phyloP scores from a whole-genome alignment of 495 filamentous ascomycete species.

The Penicillium egyptiacum region DNA sequence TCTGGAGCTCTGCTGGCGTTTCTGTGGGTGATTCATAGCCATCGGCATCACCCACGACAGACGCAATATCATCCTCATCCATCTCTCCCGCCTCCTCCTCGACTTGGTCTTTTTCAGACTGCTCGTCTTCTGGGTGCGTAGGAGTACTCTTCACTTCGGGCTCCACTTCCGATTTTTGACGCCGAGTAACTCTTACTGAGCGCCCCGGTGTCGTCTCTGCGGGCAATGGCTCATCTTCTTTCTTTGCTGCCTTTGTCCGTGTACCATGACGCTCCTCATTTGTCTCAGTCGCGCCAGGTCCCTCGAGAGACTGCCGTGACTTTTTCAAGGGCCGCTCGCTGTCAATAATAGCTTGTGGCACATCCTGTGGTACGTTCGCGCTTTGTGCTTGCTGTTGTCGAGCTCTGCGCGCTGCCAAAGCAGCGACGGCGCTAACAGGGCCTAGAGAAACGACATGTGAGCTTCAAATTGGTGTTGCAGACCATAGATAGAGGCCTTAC shows the following conservation, averaged over 20 bases:
- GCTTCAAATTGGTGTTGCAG: neutral
- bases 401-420: conserved; percentile 50
- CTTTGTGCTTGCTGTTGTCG: conserved; percentile 41
- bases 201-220: conserved; percentile 11
- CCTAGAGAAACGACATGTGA: conserved; percentile 21
- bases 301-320: conserved; percentile 34
- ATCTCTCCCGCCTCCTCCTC: conserved; percentile 19
- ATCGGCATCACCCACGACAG: conserved; percentile 32
- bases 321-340: conserved; percentile 41
- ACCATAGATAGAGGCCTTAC: conserved; percentile 21
- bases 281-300: conserved; percentile 9
- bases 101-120: conserved; percentile 22
- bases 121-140: conserved; percentile 21
- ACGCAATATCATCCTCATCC: conserved; percentile 26
- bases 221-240: conserved; percentile 20
- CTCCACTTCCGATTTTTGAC: conserved; percentile 1
- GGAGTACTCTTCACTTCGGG: conserved; percentile 16
- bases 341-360: conserved; percentile 17
- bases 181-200: conserved; percentile 7
- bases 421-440: conserved; percentile 48
- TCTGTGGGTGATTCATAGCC: conserved; percentile 40
- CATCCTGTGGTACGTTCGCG: conserved; percentile 18
- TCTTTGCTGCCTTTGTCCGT: conserved; percentile 31
- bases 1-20: conserved; percentile 34
- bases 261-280: conserved; percentile 18